phyloP scores from a whole-genome alignment of 345 rosid species.

The Dovyalis caffra region DNA sequence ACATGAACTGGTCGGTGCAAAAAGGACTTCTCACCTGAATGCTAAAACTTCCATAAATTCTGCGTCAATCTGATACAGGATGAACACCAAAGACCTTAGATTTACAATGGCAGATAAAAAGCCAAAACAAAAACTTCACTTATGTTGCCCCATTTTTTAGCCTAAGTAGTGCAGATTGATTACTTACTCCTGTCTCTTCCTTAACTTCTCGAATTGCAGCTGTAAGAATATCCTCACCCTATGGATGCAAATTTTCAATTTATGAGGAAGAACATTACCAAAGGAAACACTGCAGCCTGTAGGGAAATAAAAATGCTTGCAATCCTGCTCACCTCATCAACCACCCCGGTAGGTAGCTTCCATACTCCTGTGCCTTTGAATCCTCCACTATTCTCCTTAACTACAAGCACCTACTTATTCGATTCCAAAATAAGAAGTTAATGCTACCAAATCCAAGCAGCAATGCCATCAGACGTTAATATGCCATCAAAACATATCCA shows the following conservation, averaged over 20 bases:
- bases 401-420: constrained; percentile 90
- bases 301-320: not conserved
- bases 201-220: constrained; percentile 74
- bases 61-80: constrained; percentile 47
- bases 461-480: too few relatives aligned
- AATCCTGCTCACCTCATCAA: constrained; percentile 49
- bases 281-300: not conserved
- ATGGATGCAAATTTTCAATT: constrained; percentile 14
- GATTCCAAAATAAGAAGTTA: too few relatives aligned
- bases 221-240: constrained; percentile 71
- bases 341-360: constrained; percentile 81
- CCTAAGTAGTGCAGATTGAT: not conserved
- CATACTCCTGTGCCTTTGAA: constrained; percentile 60
- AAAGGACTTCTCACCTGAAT: constrained; percentile 43
- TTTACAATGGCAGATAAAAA: not conserved
- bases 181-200: constrained; percentile 88
- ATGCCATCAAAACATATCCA: not conserved
- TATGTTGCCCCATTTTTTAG: not conserved
- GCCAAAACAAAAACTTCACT: not conserved
- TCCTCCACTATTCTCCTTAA: constrained; percentile 59
- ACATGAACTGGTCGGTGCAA: not conserved
- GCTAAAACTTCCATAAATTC: constrained; percentile 65
- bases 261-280: not conserved
- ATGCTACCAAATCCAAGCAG: too few relatives aligned
- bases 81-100: constrained; percentile 8